Evolutionary conservation across 257 asterid genomes (phyloP).

Genomic region (Leptodermis oblonga): DNA sequence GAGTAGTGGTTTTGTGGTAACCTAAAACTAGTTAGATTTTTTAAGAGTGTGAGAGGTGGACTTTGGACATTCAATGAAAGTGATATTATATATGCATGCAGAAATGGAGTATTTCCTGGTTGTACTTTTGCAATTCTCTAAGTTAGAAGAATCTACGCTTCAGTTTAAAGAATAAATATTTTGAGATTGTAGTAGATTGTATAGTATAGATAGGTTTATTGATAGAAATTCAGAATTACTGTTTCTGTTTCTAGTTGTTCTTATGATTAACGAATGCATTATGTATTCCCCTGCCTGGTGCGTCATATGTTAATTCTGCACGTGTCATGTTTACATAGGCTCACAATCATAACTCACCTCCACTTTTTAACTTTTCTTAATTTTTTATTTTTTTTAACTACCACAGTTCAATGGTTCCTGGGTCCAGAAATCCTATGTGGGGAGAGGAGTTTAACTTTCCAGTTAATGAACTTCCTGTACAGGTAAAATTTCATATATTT

Average conservation of each 20-base stretch:
- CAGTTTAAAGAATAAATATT: not conserved
- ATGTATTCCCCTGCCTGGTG: not conserved
- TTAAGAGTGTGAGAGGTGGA: not conserved
- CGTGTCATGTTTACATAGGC: constrained; percentile 1
- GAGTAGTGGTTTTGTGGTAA: not conserved
- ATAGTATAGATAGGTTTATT: not conserved
- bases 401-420: constrained; percentile 93
- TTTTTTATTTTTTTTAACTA: constrained; percentile 20
- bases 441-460: constrained; percentile 90
- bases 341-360: constrained; percentile 4
- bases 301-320: not conserved
- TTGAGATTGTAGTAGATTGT: not conserved
- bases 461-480: constrained; percentile 76
- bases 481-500: constrained; percentile 37
- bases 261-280: not conserved
- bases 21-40: not conserved
- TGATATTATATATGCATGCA: not conserved
- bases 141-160: not conserved
- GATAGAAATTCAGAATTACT: not conserved
- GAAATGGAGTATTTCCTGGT: not conserved
- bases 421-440: constrained; percentile 98
- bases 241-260: not conserved
- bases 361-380: no score
- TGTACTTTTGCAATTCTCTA: not conserved
- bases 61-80: not conserved